Base-by-base conservation (phyloP, 73 alveolate genomes). In the Symbiodinium natans region DNA sequence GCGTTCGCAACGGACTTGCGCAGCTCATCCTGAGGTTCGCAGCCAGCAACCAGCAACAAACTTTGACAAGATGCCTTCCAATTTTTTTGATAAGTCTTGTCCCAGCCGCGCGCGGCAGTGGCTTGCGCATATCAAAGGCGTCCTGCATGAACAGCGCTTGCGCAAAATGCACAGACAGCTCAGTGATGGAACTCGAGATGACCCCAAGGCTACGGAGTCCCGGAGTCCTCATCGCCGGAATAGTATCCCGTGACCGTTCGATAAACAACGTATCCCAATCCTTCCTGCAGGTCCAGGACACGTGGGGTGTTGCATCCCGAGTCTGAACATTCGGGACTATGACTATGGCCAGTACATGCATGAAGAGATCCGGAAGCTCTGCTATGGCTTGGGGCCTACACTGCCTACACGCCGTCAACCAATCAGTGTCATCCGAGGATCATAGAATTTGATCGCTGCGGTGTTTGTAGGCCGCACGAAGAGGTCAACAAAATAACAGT, bases 51-150 rank as follows among this genome's bases (percentile, higher is more conserved):
- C n/a, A n/a, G n/a, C n/a, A n/a, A n/a, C n/a, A n/a, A n/a, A n/a
- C n/a, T n/a, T n/a, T n/a, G n/a, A n/a, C n/a, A n/a, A n/a, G n/a
- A n/a, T n/a, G n/a, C n/a, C n/a, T n/a, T n/a, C n/a, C n/a, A n/a
- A n/a, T n/a, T 46, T 13, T 46, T 46, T 46, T 46, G 59, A 46
- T 46, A 63, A 63, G 9, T 23, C 80, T 63, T 63, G 80, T 52
- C 90, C 92, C 27, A 83, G 75, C 43, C 41, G 25, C 99, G 54
- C 99, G 99, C 36, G 99, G 99, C 99, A 99, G 93, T 9, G 99
- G 99, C 93, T 99, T 99, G 98, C 99, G 98, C 99, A 99, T 99
- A 93, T 99, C 99, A 99, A 95, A 99, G 38, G 99, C 99, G 93
- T 99, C 99, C 99, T 99, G 38, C 99, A 7, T 99, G 99, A 98